Conservation (phyloP, 805 yeast genomes). For the Kregervanrija pseudodelftensis region DNA sequence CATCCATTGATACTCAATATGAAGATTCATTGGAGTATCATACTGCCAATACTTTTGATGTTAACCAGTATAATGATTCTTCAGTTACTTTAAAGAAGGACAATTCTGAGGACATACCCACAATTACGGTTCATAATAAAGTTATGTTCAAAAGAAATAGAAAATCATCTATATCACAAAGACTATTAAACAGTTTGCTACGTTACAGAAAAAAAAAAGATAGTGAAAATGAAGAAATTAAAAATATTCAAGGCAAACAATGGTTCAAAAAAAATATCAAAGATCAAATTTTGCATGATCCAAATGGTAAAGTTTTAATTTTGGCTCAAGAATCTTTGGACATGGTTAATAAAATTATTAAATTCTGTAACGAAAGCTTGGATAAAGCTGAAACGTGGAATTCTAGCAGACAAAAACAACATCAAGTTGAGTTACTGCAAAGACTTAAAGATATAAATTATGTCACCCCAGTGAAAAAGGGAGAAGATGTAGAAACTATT, state of each 20-base stretch:
- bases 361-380: constrained; percentile 78
- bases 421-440: constrained; percentile 20
- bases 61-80: background rate
- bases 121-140: constrained; percentile 7
- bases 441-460: constrained; percentile 22
- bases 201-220: constrained; percentile 17
- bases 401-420: constrained; percentile 22
- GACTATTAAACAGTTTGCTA: constrained; percentile 23
- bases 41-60: background rate
- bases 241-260: constrained; percentile 6
- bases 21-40: constrained; percentile 17
- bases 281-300: constrained; percentile 28
- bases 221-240: constrained; percentile 8
- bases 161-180: constrained; percentile 17
- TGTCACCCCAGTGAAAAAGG: constrained; percentile 7
- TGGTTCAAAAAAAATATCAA: constrained; percentile 25
- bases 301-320: constrained; percentile 67
- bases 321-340: constrained; percentile 86
- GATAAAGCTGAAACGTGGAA: constrained; percentile 82
- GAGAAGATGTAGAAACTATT: constrained; percentile 6
- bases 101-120: constrained; percentile 3
- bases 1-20: constrained; percentile 10
- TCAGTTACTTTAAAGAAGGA: background rate
- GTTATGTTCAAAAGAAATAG: constrained; percentile 9
- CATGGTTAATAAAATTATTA: constrained; percentile 76